Percentiles rank a stretch among this genome's conserved stretches.
These are phyloP conservation scores for Colletotrichum cereale DNA, from an alignment of 2,329 filamentous ascomycete genomes.

Conservation along the genomic window DNA sequence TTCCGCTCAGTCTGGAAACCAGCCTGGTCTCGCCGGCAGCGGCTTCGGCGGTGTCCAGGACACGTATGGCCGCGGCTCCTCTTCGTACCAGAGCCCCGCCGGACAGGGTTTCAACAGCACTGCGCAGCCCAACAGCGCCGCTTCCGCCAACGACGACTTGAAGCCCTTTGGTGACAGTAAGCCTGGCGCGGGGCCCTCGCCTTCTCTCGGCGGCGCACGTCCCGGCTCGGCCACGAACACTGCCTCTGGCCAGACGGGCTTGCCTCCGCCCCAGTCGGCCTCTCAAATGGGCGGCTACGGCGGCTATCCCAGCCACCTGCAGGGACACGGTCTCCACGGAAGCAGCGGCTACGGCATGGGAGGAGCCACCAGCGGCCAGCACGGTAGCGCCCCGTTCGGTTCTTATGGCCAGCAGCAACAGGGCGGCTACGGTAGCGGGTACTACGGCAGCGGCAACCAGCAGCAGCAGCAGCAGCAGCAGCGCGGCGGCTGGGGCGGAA, in stretches of 20 bases:
- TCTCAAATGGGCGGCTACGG: slow-evolving; percentile 69
- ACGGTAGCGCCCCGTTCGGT: slow-evolving; percentile 65
- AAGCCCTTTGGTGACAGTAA: slow-evolving; percentile 72
- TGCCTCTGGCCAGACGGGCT: slow-evolving; percentile 62
- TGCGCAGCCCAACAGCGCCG: slow-evolving; percentile 58
- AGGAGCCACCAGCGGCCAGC: slow-evolving; percentile 64
- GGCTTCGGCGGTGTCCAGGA: slow-evolving; percentile 68
- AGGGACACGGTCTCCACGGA: slow-evolving; percentile 66
- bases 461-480: slow-evolving; percentile 56
- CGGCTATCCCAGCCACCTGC: slow-evolving; percentile 68
- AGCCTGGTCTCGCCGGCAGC: slow-evolving; percentile 63
- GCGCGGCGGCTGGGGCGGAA: slow-evolving; percentile 70
- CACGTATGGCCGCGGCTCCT: slow-evolving; percentile 65
- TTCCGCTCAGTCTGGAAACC: slow-evolving; percentile 62
- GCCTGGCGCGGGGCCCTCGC: slow-evolving; percentile 66
- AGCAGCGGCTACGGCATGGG: slow-evolving; percentile 68
- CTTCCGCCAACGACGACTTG: slow-evolving; percentile 63
- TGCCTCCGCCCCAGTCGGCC: slow-evolving; percentile 67
- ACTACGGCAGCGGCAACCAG: slow-evolving; percentile 58
- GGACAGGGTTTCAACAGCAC: slow-evolving; percentile 66
- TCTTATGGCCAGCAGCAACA: slow-evolving; percentile 60
- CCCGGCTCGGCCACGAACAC: slow-evolving; percentile 70
- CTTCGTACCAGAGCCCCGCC: slow-evolving; percentile 67
- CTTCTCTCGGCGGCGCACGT: slow-evolving; percentile 67
- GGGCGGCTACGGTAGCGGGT: slow-evolving; percentile 60